Percentiles rank a stretch among this genome's conserved stretches.
These are phyloP conservation scores for Colletotrichum chlorophyti DNA, from an alignment of 2,329 filamentous ascomycete genomes.

Conservation along the genomic window DNA sequence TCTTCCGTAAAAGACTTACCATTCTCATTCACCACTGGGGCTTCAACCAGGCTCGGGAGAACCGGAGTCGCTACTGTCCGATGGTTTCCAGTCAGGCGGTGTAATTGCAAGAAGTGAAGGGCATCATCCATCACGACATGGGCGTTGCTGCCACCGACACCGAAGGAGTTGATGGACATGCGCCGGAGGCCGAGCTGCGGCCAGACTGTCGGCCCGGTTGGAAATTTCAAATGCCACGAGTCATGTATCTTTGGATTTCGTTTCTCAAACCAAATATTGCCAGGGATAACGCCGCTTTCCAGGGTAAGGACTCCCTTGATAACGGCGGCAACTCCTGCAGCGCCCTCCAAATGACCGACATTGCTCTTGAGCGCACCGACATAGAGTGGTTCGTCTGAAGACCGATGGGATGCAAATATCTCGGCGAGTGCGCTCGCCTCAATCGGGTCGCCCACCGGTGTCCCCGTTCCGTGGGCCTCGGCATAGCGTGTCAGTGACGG, in stretches of 20 bases:
- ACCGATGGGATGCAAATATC: slow-evolving; percentile 47
- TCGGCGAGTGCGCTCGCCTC: slow-evolving; percentile 56
- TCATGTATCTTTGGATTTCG: slow-evolving; percentile 38
- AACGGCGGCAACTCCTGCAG: slow-evolving; percentile 33
- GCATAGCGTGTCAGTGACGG: slow-evolving; percentile 38
- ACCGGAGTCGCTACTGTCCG: slow-evolving; percentile 1
- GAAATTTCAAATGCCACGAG: slow-evolving; percentile 38
- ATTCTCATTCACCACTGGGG: not conserved
- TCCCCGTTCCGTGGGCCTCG: slow-evolving; percentile 62
- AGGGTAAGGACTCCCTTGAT: slow-evolving; percentile 38
- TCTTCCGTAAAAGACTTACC: not conserved
- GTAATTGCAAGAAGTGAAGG: slow-evolving; percentile 13
- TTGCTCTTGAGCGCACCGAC: slow-evolving; percentile 30
- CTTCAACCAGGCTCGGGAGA: not conserved
- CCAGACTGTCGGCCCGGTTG: slow-evolving; percentile 30
- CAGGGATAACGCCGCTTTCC: slow-evolving; percentile 40
- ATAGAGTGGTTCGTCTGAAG: slow-evolving; percentile 38
- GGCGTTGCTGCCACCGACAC: slow-evolving; percentile 30
- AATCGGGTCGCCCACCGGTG: slow-evolving; percentile 60
- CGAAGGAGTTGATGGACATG: slow-evolving; percentile 58
- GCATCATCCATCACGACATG: slow-evolving; percentile 43
- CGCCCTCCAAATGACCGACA: slow-evolving; percentile 37
- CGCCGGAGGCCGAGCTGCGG: slow-evolving; percentile 49
- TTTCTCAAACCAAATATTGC: slow-evolving; percentile 37
- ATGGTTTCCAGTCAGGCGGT: slow-evolving; percentile 22